These are phyloP conservation scores for Sclerotinia sclerotiorum DNA, from an alignment of 2,329 filamentous ascomycete genomes.

Conservation along the genomic window DNA sequence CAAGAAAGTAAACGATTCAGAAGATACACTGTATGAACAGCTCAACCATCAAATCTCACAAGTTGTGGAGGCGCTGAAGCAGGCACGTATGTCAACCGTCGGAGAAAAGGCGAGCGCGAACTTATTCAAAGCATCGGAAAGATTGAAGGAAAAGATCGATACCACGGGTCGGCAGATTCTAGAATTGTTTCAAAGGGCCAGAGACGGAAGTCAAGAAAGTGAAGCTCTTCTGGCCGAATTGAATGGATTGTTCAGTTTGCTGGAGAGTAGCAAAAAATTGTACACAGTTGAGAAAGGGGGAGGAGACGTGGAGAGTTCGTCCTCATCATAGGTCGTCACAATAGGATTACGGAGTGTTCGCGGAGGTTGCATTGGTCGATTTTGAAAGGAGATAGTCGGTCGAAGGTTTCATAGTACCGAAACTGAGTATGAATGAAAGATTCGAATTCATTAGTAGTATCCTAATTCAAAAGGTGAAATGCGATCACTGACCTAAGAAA, in stretches of 20 bases:
- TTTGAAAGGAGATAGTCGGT: not conserved
- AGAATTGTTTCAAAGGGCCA: constrained; percentile 27
- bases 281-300: constrained; percentile 17
- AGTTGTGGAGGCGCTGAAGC: constrained; percentile 22
- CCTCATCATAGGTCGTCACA: not conserved
- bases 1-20: constrained; percentile 5
- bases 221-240: constrained; percentile 31
- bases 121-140: constrained; percentile 22
- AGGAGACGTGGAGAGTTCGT: not conserved
- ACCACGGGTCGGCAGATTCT: constrained; percentile 26
- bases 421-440: not conserved
- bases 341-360: not conserved
- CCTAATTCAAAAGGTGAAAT: constrained; percentile 28
- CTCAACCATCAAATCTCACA: constrained; percentile 14
- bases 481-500: constrained; percentile 33
- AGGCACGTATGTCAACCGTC: constrained; percentile 15
- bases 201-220: constrained; percentile 28
- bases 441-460: constrained; percentile 39
- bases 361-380: not conserved
- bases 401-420: not conserved
- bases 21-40: constrained; percentile 8
- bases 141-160: constrained; percentile 30
- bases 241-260: constrained; percentile 26
- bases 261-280: constrained; percentile 28
- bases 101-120: constrained; percentile 14